Evolutionary conservation across 306 rosid species (phyloP).

Genomic region (Oxytropis ochrocephala): DNA sequence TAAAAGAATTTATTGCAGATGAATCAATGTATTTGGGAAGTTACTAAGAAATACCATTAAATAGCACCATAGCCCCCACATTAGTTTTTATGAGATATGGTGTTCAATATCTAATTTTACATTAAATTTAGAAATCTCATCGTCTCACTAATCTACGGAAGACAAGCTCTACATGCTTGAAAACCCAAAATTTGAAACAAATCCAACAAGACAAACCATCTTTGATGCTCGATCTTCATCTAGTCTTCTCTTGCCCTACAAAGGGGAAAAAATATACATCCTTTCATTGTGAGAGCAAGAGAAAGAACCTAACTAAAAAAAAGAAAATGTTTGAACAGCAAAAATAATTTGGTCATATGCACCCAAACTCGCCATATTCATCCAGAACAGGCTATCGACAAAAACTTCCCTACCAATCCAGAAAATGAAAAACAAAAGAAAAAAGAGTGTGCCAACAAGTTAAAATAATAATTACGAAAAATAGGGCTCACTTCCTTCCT

Average conservation of each 20-base stretch:
- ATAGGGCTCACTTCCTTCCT: not conserved
- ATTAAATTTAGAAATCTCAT: slow-evolving; percentile 17
- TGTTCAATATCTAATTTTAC: slow-evolving; percentile 14
- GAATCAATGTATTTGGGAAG: not conserved
- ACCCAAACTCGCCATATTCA: not conserved
- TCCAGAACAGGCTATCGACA: not conserved
- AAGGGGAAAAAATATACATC: slow-evolving; percentile 51
- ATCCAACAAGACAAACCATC: slow-evolving; percentile 48
- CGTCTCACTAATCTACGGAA: slow-evolving; percentile 35
- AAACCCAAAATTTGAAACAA: slow-evolving; percentile 41
- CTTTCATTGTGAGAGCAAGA: slow-evolving; percentile 55
- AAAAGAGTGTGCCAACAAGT: not conserved
- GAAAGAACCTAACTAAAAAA: slow-evolving; percentile 29
- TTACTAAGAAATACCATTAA: slow-evolving; percentile 8
- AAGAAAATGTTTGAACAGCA: not conserved
- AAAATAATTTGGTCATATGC: not conserved
- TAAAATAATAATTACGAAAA: not conserved
- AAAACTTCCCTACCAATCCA: not conserved
- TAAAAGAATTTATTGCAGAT: not conserved
- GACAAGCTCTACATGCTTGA: slow-evolving; percentile 35
- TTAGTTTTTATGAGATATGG: not conserved
- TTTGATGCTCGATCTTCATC: slow-evolving; percentile 73
- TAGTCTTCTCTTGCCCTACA: slow-evolving; percentile 89
- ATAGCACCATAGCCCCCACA: slow-evolving; percentile 8
- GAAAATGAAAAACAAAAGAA: not conserved